A percentile compares a stretch with the other conserved stretches of the same genome.
Evolutionary conservation across 139 green algal genomes (phyloP).

Genomic region (Tetratostichococcus sp.): DNA sequence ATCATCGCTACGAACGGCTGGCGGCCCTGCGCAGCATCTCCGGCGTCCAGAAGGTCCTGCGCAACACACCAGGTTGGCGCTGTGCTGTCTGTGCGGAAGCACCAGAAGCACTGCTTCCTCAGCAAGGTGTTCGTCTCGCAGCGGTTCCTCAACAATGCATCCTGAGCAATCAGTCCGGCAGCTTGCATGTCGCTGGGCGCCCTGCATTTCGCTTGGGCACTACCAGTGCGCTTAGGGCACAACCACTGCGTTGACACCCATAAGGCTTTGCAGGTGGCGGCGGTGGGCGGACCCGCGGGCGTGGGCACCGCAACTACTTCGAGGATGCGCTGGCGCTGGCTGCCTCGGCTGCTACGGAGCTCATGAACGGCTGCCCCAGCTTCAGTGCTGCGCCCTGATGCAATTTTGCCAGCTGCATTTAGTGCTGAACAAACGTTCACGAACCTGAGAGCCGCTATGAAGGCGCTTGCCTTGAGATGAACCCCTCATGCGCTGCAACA

Average conservation of each 20-base stretch:
- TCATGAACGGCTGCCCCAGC: neutral
- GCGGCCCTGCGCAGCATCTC: neutral
- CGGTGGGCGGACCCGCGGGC: neutral
- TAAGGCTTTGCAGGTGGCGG: neutral
- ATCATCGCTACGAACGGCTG: neutral
- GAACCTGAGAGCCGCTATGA: too few relatives aligned
- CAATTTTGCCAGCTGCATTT: too few relatives aligned
- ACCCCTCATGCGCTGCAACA: too few relatives aligned
- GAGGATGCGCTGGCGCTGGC: neutral
- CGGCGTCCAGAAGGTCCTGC: neutral
- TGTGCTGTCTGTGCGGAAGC: too few relatives aligned
- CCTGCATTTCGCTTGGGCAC: neutral
- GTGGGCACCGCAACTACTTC: neutral
- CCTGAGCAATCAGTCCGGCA: too few relatives aligned
- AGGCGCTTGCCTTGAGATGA: too few relatives aligned
- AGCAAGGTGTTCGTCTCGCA: neutral
- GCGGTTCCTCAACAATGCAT: too few relatives aligned
- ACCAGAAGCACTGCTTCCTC: neutral
- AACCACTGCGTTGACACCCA: neutral
- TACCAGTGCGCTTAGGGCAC: too few relatives aligned
- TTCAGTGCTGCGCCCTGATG: too few relatives aligned
- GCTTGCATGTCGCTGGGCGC: too few relatives aligned
- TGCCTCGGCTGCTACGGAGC: neutral
- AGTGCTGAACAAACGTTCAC: too few relatives aligned
- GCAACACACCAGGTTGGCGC: neutral